These are phyloP conservation scores for Neurospora sublineolata DNA, from an alignment of 495 filamentous ascomycete genomes.

Conservation along the genomic window DNA sequence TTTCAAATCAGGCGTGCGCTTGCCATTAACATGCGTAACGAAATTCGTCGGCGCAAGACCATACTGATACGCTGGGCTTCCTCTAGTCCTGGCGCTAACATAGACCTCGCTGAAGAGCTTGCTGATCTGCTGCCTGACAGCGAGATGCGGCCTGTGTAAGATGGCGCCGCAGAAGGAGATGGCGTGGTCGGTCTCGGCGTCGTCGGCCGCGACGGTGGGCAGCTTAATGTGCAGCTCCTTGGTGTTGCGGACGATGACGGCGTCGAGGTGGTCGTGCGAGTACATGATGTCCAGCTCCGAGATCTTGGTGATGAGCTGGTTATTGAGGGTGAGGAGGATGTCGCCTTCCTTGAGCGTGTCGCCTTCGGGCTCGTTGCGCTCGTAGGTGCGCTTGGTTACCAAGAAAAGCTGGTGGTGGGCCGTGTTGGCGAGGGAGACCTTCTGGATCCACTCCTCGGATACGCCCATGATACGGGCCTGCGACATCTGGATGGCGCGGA, in stretches of 20 bases:
- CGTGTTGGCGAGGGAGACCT: slow-evolving; percentile 74
- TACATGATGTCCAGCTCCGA: slow-evolving; percentile 96
- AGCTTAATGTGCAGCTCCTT: slow-evolving; percentile 67
- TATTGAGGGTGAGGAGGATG: slow-evolving; percentile 83
- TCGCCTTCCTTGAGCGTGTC: slow-evolving; percentile 75
- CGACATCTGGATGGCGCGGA: slow-evolving; percentile 89
- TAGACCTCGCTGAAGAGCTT: slow-evolving; percentile 98
- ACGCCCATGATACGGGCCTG: slow-evolving; percentile 98
- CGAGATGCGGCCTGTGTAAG: slow-evolving; percentile 86
- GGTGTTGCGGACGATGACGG: slow-evolving; percentile 75
- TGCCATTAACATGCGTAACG: slow-evolving; percentile 86
- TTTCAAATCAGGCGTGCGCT: slow-evolving; percentile 67
- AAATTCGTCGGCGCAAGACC: slow-evolving; percentile 93
- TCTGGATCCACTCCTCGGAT: slow-evolving; percentile 85
- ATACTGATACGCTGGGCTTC: slow-evolving; percentile 85
- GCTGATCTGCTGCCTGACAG: slow-evolving; percentile 91
- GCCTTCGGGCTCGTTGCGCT: slow-evolving; percentile 52
- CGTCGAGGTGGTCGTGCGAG: slow-evolving; percentile 70
- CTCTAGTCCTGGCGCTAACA: slow-evolving; percentile 72
- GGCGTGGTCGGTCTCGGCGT: slow-evolving; percentile 83
- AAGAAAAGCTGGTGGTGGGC: slow-evolving; percentile 95
- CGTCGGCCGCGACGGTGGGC: slow-evolving; percentile 76
- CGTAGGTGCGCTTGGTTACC: slow-evolving; percentile 71
- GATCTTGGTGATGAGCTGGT: slow-evolving; percentile 82
- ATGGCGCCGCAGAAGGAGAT: slow-evolving; percentile 94